Evolutionary conservation across 805 yeast species (phyloP), one percentile per base, ranked within the genome.

Genomic region (Phaffomyces thermotolerans): DNA sequence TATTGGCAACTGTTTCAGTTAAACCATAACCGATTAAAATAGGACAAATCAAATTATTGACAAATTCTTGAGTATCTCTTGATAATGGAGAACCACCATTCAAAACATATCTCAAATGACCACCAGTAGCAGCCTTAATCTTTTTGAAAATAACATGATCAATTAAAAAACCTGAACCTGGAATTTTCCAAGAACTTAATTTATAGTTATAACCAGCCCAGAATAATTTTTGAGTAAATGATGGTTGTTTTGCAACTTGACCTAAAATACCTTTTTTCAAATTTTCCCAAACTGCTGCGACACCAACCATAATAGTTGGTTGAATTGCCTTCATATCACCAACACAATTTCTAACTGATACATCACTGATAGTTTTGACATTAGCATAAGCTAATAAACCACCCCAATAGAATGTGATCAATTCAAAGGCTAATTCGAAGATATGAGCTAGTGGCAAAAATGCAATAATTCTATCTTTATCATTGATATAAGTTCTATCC

Each of bases 231-330:
- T 88, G 95, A 29, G 76, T 73, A 22, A 81, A 54, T 14, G 78
- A 56, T 15, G 95, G 84, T 56, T 73, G 72, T 56, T 78, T 75
- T 52, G 72, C 69, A 52, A 93, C 76, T 68, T 90, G 89, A 43
- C 76, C 76, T 46, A 87, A 48, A 47, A 93, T 84, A 46, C 99
- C 99, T 72, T 93, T 93, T 65, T 90, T 84, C 48, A 93, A 87
- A 33, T 84, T 75, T 71, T 93, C 99, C 95, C 96, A 93, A 42
- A 93, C 97, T 5, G 98, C 96, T 15, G 97, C 97, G 45, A 93
- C 99, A 65, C 96, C 99, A 52, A 89, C 96, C 96, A 93, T 85
- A 54, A 90, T 67, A 6, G 96, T 85, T 46, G 99, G 99, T 63
- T 79, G 74, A 67, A 89, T 85, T 58, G 84, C 85, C 44, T 73